Percentiles rank a stretch among this genome's conserved stretches.
Evolutionary conservation across 2,329 filamentous ascomycete species (phyloP).

Genomic region (Ceratocystis eucalypticola): DNA sequence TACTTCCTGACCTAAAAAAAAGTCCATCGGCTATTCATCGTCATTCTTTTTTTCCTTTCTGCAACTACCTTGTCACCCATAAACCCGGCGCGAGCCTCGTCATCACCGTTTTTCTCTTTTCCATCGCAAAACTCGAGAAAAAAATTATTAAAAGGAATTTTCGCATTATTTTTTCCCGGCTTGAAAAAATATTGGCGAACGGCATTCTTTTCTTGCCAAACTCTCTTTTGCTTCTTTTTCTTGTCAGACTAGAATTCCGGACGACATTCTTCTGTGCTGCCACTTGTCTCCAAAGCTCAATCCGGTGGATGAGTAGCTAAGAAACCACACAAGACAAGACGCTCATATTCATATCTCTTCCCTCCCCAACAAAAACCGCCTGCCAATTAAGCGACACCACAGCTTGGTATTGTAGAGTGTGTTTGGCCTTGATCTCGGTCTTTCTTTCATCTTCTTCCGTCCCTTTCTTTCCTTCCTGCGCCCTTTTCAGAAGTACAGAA

Average conservation of each 20-base stretch:
- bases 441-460: no score
- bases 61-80: conserved; percentile 3
- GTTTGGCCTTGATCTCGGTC: no score
- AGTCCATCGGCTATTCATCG: conserved; percentile 2
- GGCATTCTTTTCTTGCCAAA: not conserved
- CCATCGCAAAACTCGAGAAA: not conserved
- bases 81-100: conserved; percentile 17
- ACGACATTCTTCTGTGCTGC: not conserved
- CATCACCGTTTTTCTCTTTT: conserved; percentile 2
- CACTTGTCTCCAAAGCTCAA: conserved; percentile 2
- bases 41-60: conserved; percentile 7
- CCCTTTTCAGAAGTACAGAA: no score
- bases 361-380: not conserved
- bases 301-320: not conserved
- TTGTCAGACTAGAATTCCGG: not conserved
- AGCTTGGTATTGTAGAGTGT: no score
- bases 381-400: no score
- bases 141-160: not conserved
- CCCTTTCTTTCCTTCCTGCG: no score
- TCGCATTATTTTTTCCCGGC: not conserved
- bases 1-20: not conserved
- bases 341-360: not conserved
- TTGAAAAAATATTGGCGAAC: no score
- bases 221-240: not conserved
- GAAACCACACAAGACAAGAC: not conserved